phyloP scores from a whole-genome alignment of 2,329 filamentous ascomycete species.

The Neoarthrinium moseri region DNA sequence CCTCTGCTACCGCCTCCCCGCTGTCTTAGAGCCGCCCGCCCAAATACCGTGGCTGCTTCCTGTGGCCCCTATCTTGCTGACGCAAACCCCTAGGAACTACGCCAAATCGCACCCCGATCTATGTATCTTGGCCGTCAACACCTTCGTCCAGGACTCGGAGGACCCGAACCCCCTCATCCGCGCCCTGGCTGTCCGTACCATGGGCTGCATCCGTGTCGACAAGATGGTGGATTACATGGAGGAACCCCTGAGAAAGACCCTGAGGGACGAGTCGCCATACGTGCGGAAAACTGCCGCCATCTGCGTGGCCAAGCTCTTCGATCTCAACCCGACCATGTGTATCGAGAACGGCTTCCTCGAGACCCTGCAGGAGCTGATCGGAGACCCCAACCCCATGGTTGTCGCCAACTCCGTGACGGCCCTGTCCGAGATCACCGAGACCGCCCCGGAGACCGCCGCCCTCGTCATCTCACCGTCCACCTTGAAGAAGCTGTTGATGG shows the following conservation, averaged over 20 bases:
- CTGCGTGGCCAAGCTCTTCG: slow-evolving; percentile 96
- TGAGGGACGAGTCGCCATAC: slow-evolving; percentile 96
- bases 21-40: background rate
- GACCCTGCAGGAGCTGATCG: slow-evolving; percentile 90
- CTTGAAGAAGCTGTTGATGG: slow-evolving; percentile 94
- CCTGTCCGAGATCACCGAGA: slow-evolving; percentile 85
- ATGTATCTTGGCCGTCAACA: slow-evolving; percentile 98
- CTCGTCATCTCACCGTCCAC: slow-evolving; percentile 78
- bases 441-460: slow-evolving; percentile 86
- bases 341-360: slow-evolving; percentile 97
- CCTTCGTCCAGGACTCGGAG: slow-evolving; percentile 98
- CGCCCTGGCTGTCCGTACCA: slow-evolving; percentile 92
- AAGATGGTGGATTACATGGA: slow-evolving; percentile 99
- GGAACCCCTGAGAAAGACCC: slow-evolving; percentile 90
- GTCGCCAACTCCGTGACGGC: slow-evolving; percentile 97
- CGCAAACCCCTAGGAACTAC: slow-evolving; percentile 74
- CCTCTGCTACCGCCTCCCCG: background rate
- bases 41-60: background rate
- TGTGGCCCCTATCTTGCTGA: slow-evolving; percentile 16
- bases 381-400: slow-evolving; percentile 98
- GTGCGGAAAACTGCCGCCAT: slow-evolving; percentile 97
- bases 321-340: slow-evolving; percentile 88
- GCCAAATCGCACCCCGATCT: slow-evolving; percentile 98
- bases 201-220: slow-evolving; percentile 97
- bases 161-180: slow-evolving; percentile 95